phyloP scores from a whole-genome alignment of 75 land plant genomes.

The Selaginella moellendorffii region DNA sequence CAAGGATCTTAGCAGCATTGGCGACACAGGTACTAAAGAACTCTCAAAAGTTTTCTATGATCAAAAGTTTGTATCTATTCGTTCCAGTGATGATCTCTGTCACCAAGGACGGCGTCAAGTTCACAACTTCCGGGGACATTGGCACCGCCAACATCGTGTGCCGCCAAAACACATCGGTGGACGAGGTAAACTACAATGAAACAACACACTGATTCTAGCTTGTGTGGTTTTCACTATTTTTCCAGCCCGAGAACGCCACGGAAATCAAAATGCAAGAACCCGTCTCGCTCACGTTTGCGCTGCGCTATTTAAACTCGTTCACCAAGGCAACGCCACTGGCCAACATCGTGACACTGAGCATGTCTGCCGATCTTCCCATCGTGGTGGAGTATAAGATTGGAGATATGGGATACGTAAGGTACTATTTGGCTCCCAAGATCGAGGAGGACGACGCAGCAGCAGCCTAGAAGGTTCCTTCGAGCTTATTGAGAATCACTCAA shows the following conservation, averaged over 20 bases:
- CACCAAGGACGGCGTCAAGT: slow-evolving; percentile 94
- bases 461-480: too few relatives aligned
- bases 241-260: slow-evolving; percentile 86
- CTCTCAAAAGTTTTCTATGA: neutral
- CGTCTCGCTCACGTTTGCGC: slow-evolving; percentile 85
- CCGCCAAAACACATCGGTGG: slow-evolving; percentile 82
- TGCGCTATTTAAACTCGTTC: slow-evolving; percentile 92
- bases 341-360: slow-evolving; percentile 64
- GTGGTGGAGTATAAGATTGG: slow-evolving; percentile 98
- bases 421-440: slow-evolving; percentile 91
- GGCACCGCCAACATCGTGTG: slow-evolving; percentile 91
- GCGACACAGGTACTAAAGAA: slow-evolving; percentile 64
- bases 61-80: neutral
- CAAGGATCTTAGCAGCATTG: slow-evolving; percentile 84
- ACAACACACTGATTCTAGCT: too few relatives aligned
- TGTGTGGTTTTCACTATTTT: too few relatives aligned
- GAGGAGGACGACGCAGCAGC: slow-evolving; percentile 69
- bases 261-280: slow-evolving; percentile 88
- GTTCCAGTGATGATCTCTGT: slow-evolving; percentile 79
- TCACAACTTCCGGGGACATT: slow-evolving; percentile 86
- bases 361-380: slow-evolving; percentile 36
- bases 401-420: slow-evolving; percentile 90
- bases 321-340: slow-evolving; percentile 88
- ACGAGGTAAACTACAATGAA: slow-evolving; percentile 41
- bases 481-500: too few relatives aligned